Evolutionary conservation across 2,329 filamentous ascomycete species (phyloP).

Genomic region (Fusarium gaditjirri): DNA sequence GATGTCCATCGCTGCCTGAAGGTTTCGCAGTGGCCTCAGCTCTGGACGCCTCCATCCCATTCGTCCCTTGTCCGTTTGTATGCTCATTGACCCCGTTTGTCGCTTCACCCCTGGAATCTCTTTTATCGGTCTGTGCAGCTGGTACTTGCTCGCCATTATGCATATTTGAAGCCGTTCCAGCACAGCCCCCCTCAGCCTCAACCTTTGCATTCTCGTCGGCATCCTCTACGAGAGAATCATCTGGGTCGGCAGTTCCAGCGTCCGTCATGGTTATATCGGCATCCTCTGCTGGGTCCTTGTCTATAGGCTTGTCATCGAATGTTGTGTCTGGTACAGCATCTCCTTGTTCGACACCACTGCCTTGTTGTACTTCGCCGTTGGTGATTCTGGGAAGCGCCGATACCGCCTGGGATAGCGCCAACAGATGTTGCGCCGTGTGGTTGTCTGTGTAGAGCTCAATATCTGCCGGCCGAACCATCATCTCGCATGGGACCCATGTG

Average conservation of each 20-base stretch:
- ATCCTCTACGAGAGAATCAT: constrained; percentile 30
- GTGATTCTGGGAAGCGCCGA: constrained; percentile 20
- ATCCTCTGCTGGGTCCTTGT: constrained; percentile 31
- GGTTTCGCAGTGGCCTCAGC: constrained; percentile 1
- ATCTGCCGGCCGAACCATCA: constrained; percentile 67
- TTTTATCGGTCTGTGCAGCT: background rate
- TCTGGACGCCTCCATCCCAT: background rate
- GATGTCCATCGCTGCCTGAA: background rate
- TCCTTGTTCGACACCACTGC: constrained; percentile 17
- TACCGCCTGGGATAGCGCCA: constrained; percentile 44
- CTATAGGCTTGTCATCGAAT: constrained; percentile 6
- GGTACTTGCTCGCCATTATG: constrained; percentile 19
- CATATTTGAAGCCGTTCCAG: constrained; percentile 1
- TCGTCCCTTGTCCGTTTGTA: constrained; percentile 2
- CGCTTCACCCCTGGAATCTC: background rate
- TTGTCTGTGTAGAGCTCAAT: constrained; percentile 64
- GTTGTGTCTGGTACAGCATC: constrained; percentile 4
- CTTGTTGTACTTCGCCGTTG: constrained; percentile 41
- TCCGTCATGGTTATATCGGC: constrained; percentile 49
- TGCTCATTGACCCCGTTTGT: constrained; percentile 13
- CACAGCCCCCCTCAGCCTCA: constrained; percentile 6
- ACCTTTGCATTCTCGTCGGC: constrained; percentile 15
- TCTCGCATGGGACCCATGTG: constrained; percentile 71
- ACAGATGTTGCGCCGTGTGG: constrained; percentile 53
- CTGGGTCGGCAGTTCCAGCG: constrained; percentile 35